phyloP scores from a whole-genome alignment of 1,284 basidiomycete genomes.

The Heterobasidion irregulare region DNA sequence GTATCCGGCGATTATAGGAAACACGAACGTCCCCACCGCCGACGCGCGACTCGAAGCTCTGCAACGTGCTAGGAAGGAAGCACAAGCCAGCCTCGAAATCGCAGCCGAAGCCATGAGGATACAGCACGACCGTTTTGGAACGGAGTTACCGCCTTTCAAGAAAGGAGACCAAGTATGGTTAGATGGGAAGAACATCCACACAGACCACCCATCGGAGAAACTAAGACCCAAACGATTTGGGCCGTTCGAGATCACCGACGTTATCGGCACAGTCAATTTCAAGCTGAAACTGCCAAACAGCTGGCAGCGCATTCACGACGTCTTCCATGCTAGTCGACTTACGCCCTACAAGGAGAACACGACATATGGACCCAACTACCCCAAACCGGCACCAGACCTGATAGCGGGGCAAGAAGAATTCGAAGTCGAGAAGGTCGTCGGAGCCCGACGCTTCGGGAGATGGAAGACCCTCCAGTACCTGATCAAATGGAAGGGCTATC shows the following conservation, averaged over 20 bases:
- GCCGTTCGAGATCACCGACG: neutral
- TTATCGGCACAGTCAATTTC: neutral
- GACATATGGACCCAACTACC: neutral
- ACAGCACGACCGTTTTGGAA: too few relatives aligned
- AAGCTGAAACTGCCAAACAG: neutral
- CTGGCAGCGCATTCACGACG: neutral
- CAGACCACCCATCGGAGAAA: neutral
- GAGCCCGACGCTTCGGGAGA: slow-evolving; percentile 14
- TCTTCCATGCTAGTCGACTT: neutral
- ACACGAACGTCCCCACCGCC: too few relatives aligned
- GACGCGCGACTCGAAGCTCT: too few relatives aligned
- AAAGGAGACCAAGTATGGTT: neutral
- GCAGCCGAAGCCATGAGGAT: too few relatives aligned
- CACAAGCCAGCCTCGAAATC: too few relatives aligned
- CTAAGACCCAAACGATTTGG: neutral
- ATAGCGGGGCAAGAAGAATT: neutral
- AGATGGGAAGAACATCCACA: neutral
- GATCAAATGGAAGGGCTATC: neutral
- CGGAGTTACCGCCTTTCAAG: too few relatives aligned
- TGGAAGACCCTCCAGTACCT: slow-evolving; percentile 3
- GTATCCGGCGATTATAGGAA: too few relatives aligned
- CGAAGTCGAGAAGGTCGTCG: neutral
- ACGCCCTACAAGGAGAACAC: neutral
- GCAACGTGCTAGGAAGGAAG: too few relatives aligned
- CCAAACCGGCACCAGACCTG: neutral